phyloP scores from a whole-genome alignment of 805 yeast genomes.

The Metschnikowia continentalis region DNA sequence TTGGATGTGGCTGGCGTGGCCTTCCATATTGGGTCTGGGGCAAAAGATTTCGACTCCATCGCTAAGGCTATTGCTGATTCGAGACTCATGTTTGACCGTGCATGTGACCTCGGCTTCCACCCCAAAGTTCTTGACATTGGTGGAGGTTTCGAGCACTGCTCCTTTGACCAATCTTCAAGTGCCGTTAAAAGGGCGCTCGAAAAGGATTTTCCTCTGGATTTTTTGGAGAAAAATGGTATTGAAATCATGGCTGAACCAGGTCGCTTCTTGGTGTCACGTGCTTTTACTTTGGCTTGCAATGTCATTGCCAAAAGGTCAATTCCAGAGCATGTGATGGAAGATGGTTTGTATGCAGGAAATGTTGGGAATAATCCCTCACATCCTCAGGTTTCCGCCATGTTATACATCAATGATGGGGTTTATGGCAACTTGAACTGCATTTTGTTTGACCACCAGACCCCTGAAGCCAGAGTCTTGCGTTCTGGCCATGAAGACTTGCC shows the following conservation, averaged over 20 bases:
- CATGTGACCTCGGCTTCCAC: constrained; percentile 38
- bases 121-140: constrained; percentile 77
- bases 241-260: constrained; percentile 89
- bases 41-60: constrained; percentile 45
- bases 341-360: no score
- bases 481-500: constrained; percentile 2
- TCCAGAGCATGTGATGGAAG: no score
- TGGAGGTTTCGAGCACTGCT: constrained; percentile 77
- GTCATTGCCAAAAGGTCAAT: constrained; percentile 54
- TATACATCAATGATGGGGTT: constrained; percentile 91
- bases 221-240: constrained; percentile 24
- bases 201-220: constrained; percentile 50
- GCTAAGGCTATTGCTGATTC: constrained; percentile 72
- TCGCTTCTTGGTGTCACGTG: constrained; percentile 77
- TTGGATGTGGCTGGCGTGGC: constrained; percentile 80
- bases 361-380: fast-evolving
- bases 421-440: constrained; percentile 95
- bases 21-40: constrained; percentile 95
- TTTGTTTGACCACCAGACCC: constrained; percentile 84
- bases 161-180: constrained; percentile 55
- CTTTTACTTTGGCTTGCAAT: constrained; percentile 79
- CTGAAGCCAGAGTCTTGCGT: constrained; percentile 60
- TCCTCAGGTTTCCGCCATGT: constrained; percentile 38
- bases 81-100: constrained; percentile 60
- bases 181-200: constrained; percentile 56